A percentile compares a stretch with the other conserved stretches of the same genome.
These are phyloP conservation scores for Trichophyton simii DNA, from an alignment of 2,329 filamentous ascomycete genomes.

Conservation along the genomic window DNA sequence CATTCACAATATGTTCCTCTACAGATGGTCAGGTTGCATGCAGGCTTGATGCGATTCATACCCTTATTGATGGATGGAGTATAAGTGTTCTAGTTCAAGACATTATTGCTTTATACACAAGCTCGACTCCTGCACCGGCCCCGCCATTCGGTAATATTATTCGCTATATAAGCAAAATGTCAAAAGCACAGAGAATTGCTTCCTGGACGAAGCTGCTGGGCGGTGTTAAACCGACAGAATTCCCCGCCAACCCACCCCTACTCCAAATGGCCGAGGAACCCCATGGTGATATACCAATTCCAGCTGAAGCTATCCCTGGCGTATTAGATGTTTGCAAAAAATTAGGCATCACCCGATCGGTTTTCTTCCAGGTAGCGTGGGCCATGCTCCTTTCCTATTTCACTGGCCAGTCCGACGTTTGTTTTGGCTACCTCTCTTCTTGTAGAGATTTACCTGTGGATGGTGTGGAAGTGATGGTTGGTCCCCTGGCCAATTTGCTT, in stretches of 20 bases:
- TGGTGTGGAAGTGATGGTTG: slow-evolving; percentile 38
- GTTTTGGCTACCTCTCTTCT: slow-evolving; percentile 43
- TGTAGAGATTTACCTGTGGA: slow-evolving; percentile 42
- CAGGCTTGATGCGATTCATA: slow-evolving; percentile 33
- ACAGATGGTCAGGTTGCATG: slow-evolving; percentile 20
- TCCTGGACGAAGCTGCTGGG: slow-evolving; percentile 29
- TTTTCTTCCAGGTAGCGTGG: slow-evolving; percentile 42
- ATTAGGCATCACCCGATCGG: slow-evolving; percentile 32
- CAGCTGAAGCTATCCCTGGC: slow-evolving; percentile 3
- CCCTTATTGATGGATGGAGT: slow-evolving; percentile 34
- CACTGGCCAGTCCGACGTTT: slow-evolving; percentile 37
- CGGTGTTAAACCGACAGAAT: slow-evolving; percentile 30
- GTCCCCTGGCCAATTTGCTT: slow-evolving; percentile 28
- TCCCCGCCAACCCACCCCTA: slow-evolving; percentile 30
- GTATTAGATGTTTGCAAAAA: slow-evolving; percentile 9
- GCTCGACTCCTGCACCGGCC: slow-evolving; percentile 18
- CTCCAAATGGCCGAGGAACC: slow-evolving; percentile 13
- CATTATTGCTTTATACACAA: slow-evolving; percentile 26
- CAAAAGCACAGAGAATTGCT: slow-evolving; percentile 17
- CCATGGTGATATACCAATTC: slow-evolving; percentile 4
- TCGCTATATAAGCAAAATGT: slow-evolving; percentile 20
- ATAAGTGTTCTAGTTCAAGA: slow-evolving; percentile 31
- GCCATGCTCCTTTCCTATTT: slow-evolving; percentile 39
- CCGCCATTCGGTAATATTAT: slow-evolving; percentile 29
- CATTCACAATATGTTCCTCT: slow-evolving; percentile 25